phyloP scores from a whole-genome alignment of 805 yeast species.

The Metschnikowia proteae region DNA sequence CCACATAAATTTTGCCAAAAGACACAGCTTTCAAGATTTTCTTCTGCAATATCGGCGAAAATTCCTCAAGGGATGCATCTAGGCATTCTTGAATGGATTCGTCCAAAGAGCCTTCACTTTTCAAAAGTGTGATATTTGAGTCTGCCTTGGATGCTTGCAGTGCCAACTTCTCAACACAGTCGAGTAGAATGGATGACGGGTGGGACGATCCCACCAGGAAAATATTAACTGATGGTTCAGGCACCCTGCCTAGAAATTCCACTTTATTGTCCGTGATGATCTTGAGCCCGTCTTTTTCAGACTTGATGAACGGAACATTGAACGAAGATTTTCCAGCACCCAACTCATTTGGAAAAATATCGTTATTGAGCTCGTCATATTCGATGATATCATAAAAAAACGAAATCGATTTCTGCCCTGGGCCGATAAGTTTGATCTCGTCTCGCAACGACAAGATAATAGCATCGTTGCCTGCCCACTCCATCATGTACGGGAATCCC shows the following conservation, averaged over 20 bases:
- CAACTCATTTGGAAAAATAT: conserved; percentile 16
- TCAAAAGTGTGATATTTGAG: conserved; percentile 60
- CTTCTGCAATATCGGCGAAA: conserved; percentile 77
- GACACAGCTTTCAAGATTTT: conserved; percentile 73
- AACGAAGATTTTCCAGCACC: conserved; percentile 21
- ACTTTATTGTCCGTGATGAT: conserved; percentile 55
- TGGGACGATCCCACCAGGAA: conserved; percentile 82
- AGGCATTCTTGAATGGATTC: conserved; percentile 71
- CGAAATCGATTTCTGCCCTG: conserved; percentile 54
- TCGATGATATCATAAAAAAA: conserved; percentile 44
- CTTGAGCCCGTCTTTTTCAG: conserved; percentile 69
- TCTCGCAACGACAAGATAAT: conserved; percentile 61
- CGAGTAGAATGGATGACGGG: conserved; percentile 77
- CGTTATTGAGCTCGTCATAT: conserved; percentile 29
- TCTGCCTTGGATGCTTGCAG: conserved; percentile 76
- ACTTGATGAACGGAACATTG: conserved; percentile 40
- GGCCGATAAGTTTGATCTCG: conserved; percentile 68
- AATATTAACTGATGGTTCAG: conserved; percentile 51
- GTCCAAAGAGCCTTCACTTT: conserved; percentile 38
- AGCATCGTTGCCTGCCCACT: conserved; percentile 88
- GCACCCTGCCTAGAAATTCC: conserved; percentile 64
- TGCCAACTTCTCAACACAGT: conserved; percentile 61
- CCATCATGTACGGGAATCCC: conserved; percentile 43
- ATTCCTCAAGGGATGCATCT: conserved; percentile 71
- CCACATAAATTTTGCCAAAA: conserved; percentile 71